A percentile compares a stretch with the other conserved stretches of the same genome.
Evolutionary conservation across 139 green algal genomes (phyloP).

Genomic region (Klebsormidium nitens): DNA sequence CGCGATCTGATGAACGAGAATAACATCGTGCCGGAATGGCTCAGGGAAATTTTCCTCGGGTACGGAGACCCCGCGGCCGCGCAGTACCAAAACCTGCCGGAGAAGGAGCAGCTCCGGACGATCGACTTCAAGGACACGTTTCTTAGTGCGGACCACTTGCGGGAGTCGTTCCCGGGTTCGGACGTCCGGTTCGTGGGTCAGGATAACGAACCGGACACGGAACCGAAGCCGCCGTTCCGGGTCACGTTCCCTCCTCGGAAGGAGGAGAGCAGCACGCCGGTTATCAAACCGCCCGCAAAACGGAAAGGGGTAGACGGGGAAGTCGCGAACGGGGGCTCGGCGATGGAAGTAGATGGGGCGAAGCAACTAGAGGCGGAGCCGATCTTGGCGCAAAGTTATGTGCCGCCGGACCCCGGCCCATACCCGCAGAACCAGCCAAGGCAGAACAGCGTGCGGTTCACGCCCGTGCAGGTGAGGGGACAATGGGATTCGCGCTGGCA

Average conservation of each 20-base stretch:
- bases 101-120: slow-evolving; percentile 41
- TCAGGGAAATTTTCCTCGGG: slow-evolving; percentile 94
- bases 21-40: slow-evolving; percentile 75
- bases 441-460: slow-evolving; percentile 87
- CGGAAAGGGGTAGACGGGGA: not conserved
- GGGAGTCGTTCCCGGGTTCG: slow-evolving; percentile 69
- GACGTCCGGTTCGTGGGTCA: slow-evolving; percentile 27
- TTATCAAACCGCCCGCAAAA: too few species aligned
- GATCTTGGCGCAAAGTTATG: slow-evolving; percentile 60
- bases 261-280: too few species aligned
- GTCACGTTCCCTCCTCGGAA: slow-evolving; percentile 67
- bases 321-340: not conserved
- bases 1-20: slow-evolving; percentile 89
- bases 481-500: too few species aligned
- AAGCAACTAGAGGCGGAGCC: not conserved
- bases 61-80: slow-evolving; percentile 86
- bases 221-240: slow-evolving; percentile 65
- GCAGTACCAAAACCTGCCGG: slow-evolving; percentile 30
- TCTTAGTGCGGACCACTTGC: slow-evolving; percentile 78
- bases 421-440: slow-evolving; percentile 78
- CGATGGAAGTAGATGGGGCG: not conserved
- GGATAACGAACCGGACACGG: slow-evolving; percentile 3
- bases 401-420: slow-evolving; percentile 70
- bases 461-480: slow-evolving; percentile 70
- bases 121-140: slow-evolving; percentile 98